phyloP scores from a whole-genome alignment of 768 basidiomycete species.

The Boletus subcaerulescens region DNA sequence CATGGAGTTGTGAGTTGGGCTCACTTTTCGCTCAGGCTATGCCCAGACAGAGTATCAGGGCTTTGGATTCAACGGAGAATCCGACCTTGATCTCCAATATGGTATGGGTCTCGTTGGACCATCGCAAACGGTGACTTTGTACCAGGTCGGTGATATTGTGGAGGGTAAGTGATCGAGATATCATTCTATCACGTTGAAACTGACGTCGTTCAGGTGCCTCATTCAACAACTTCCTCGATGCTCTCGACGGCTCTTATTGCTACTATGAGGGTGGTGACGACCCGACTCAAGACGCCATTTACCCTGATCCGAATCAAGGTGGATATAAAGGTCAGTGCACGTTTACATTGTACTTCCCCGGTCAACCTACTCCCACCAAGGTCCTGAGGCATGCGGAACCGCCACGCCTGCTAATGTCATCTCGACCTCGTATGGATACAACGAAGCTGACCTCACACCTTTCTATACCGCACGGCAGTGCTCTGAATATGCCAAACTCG shows the following conservation, averaged over 20 bases:
- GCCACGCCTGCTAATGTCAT: conserved; percentile 35
- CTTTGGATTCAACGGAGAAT: conserved; percentile 17
- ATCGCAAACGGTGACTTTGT: conserved; percentile 29
- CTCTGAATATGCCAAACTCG: conserved; percentile 45
- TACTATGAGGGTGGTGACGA: conserved; percentile 36
- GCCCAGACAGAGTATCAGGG: conserved; percentile 26
- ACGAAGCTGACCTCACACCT: conserved; percentile 35
- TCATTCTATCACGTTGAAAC: background rate
- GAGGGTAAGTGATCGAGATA: too few species aligned
- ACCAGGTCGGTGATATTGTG: conserved; percentile 30
- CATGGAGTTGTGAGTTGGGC: background rate
- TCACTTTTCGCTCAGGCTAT: conserved; percentile 20
- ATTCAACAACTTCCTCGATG: conserved; percentile 37
- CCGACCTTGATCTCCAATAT: conserved; percentile 33
- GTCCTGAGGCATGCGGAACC: conserved; percentile 40
- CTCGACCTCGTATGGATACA: conserved; percentile 39
- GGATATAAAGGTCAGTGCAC: conserved; percentile 19
- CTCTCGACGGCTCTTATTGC: conserved; percentile 34
- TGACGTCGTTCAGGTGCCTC: conserved; percentile 20
- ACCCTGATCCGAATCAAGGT: conserved; percentile 22
- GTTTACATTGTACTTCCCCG: background rate
- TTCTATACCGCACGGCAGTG: conserved; percentile 42
- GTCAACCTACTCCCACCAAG: background rate
- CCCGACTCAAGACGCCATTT: conserved; percentile 22
- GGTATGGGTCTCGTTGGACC: background rate